Conservation (phyloP, 768 basidiomycete genomes). For the Hortiboletus campestris region DNA sequence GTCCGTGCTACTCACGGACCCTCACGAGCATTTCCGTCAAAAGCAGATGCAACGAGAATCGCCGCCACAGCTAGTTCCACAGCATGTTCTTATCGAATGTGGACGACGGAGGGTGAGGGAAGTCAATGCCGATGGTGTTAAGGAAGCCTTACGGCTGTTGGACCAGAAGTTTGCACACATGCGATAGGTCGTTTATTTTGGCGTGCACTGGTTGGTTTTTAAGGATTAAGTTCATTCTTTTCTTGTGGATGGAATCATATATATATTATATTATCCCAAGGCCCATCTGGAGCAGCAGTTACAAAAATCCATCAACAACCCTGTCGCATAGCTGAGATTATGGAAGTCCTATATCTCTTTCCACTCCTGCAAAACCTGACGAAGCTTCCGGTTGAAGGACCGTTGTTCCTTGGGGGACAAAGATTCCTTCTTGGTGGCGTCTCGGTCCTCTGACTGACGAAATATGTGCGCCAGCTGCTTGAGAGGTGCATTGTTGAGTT, state of each 20-base stretch:
- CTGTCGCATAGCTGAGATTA: background rate
- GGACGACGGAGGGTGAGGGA: constrained; percentile 60
- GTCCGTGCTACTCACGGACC: constrained; percentile 50
- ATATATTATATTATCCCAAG: constrained; percentile 5
- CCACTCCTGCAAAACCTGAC: constrained; percentile 28
- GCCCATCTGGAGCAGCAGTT: background rate
- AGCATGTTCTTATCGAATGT: constrained; percentile 61
- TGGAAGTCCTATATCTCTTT: constrained; percentile 5
- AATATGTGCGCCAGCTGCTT: constrained; percentile 47
- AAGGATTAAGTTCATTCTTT: background rate
- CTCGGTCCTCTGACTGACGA: constrained; percentile 26
- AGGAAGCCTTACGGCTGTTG: constrained; percentile 70
- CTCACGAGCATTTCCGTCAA: constrained; percentile 52
- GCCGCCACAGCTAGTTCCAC: constrained; percentile 55
- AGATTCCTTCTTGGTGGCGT: constrained; percentile 14
- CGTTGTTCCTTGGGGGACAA: constrained; percentile 35
- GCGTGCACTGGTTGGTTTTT: background rate
- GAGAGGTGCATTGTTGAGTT: constrained; percentile 44
- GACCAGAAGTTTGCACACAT: constrained; percentile 57
- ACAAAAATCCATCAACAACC: background rate
- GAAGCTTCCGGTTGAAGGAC: constrained; percentile 40
- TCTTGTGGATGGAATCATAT: background rate
- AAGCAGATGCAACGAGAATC: constrained; percentile 40
- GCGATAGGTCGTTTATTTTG: constrained; percentile 18
- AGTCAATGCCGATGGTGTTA: constrained; percentile 71